Evolutionary conservation across 169 alveolate species (phyloP).

Genomic region (Fabrea salina): DNA sequence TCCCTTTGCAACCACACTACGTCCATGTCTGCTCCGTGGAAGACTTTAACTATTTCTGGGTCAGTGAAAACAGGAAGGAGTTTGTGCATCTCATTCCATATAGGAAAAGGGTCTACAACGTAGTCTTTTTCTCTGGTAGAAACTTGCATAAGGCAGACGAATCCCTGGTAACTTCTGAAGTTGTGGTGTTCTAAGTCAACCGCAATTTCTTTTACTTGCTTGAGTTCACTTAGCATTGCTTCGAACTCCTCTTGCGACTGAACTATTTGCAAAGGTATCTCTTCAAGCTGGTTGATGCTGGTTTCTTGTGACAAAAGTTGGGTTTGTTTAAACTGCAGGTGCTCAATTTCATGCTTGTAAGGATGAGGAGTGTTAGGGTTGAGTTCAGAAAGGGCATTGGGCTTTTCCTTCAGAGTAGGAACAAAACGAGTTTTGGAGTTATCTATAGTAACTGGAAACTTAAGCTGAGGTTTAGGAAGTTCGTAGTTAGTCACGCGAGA

Average conservation of each 20-base stretch:
- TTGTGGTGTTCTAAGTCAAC: constrained; percentile 92
- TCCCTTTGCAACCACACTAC: constrained; percentile 93
- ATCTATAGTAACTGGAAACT: not conserved
- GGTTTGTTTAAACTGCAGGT: no score
- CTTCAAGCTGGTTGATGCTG: constrained; percentile 43
- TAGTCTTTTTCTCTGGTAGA: constrained; percentile 89
- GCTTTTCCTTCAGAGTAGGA: constrained; percentile 36
- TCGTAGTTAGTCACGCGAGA: not conserved
- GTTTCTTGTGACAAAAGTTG: not conserved
- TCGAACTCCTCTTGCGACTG: constrained; percentile 62
- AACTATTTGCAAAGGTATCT: constrained; percentile 74
- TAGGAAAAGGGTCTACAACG: constrained; percentile 88
- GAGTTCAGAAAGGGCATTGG: constrained; percentile 41
- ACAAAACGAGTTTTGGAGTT: constrained; percentile 26
- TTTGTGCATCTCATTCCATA: constrained; percentile 72
- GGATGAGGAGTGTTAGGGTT: constrained; percentile 42
- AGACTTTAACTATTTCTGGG: constrained; percentile 91
- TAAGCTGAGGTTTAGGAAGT: constrained; percentile 21
- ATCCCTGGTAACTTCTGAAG: constrained; percentile 84
- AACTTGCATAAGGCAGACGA: constrained; percentile 91
- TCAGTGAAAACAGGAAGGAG: constrained; percentile 88
- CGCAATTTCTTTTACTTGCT: constrained; percentile 76
- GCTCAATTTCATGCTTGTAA: constrained; percentile 38
- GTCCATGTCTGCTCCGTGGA: constrained; percentile 93
- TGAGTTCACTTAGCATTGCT: constrained; percentile 64